phyloP scores from a whole-genome alignment of 2,329 filamentous ascomycete genomes.

The Fusarium staphyleae region DNA sequence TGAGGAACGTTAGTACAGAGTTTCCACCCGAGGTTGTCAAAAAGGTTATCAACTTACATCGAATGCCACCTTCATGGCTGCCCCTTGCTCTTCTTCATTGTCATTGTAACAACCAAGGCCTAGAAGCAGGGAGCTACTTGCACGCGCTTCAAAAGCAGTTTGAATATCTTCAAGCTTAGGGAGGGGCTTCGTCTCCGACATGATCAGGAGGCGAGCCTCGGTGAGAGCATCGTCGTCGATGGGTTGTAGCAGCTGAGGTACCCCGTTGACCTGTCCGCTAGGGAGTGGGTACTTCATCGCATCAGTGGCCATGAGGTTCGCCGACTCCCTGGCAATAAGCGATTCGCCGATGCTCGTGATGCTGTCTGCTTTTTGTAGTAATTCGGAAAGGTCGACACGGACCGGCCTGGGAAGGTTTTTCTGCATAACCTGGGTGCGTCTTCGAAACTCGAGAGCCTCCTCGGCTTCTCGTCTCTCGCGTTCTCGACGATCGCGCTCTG shows the following conservation, averaged over 20 bases:
- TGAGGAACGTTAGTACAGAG: constrained; percentile 44
- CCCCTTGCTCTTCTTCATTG: constrained; percentile 72
- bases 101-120: constrained; percentile 83
- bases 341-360: constrained; percentile 70
- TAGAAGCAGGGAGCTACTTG: constrained; percentile 68
- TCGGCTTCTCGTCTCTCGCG: constrained; percentile 73
- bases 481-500: constrained; percentile 81
- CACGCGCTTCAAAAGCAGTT: constrained; percentile 60
- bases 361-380: constrained; percentile 69
- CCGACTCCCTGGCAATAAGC: constrained; percentile 78
- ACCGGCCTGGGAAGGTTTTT: constrained; percentile 79
- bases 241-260: constrained; percentile 63
- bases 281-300: constrained; percentile 76
- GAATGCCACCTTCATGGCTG: constrained; percentile 73
- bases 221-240: constrained; percentile 77
- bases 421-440: constrained; percentile 92
- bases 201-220: constrained; percentile 77
- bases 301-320: constrained; percentile 82
- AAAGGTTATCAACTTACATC: constrained; percentile 62
- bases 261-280: constrained; percentile 69
- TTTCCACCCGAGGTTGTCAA: neutral
- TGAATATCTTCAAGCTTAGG: constrained; percentile 60
- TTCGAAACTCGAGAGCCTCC: constrained; percentile 79
- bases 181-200: constrained; percentile 68
- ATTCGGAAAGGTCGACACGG: constrained; percentile 71